These are phyloP conservation scores for Lentinula aciculospora DNA, from an alignment of 768 basidiomycete genomes.

Conservation along the genomic window DNA sequence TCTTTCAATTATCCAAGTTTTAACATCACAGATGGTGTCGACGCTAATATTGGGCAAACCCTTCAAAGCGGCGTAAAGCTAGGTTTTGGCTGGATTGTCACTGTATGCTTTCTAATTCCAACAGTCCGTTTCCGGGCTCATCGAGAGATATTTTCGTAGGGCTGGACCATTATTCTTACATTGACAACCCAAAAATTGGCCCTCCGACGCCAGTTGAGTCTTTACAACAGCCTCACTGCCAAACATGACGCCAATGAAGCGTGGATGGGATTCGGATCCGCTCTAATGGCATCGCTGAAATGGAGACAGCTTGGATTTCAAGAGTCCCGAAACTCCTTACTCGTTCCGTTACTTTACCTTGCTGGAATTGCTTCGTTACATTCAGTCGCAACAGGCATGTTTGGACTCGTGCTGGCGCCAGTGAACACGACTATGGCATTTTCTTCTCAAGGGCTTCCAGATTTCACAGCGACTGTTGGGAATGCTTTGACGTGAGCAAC, in stretches of 20 bases:
- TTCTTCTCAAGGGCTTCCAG: neutral
- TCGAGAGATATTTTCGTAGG: neutral
- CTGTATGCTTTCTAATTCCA: neutral
- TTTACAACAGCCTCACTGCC: neutral
- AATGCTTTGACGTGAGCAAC: neutral
- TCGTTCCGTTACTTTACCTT: neutral
- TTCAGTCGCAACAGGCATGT: slow-evolving; percentile 1
- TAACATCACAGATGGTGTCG: neutral
- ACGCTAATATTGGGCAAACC: neutral
- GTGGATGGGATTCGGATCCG: neutral
- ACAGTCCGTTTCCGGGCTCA: neutral
- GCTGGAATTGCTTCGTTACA: neutral
- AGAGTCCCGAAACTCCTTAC: neutral
- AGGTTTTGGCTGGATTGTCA: neutral
- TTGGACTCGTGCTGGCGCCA: neutral
- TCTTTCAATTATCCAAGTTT: neutral
- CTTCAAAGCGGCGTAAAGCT: neutral
- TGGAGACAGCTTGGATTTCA: neutral
- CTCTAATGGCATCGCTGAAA: neutral
- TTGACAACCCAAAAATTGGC: slow-evolving; percentile 3
- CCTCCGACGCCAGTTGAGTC: neutral
- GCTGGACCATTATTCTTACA: neutral
- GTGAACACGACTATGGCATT: neutral
- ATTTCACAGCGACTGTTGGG: neutral
- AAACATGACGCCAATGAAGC: slow-evolving; percentile 3